phyloP scores from a whole-genome alignment of 768 basidiomycete species.

The Phaffia australis region DNA sequence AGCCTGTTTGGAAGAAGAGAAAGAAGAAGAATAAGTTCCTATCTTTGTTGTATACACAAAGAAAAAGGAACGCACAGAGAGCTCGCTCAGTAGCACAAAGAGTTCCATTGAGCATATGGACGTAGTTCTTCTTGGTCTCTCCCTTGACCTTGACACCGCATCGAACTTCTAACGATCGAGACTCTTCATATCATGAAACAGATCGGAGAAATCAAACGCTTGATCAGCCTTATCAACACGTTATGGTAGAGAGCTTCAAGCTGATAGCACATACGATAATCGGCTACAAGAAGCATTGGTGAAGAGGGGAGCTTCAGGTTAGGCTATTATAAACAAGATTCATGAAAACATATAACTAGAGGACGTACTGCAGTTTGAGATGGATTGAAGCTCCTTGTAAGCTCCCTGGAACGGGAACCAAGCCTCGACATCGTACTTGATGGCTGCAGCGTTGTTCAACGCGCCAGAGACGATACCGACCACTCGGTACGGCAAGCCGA shows the following conservation, averaged over 20 bases:
- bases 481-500: constrained; percentile 81
- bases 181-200: constrained; percentile 48
- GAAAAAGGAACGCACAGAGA: constrained; percentile 47
- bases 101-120: constrained; percentile 98
- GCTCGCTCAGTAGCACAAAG: constrained; percentile 95
- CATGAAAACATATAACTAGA: neutral
- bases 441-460: constrained; percentile 88
- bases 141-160: constrained; percentile 86
- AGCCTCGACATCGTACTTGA: constrained; percentile 95
- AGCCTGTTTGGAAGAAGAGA: constrained; percentile 36
- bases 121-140: constrained; percentile 81
- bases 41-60: neutral
- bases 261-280: constrained; percentile 67
- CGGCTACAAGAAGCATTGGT: constrained; percentile 40
- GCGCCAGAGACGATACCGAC: constrained; percentile 94
- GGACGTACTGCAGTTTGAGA: constrained; percentile 70
- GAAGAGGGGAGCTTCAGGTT: neutral
- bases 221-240: neutral
- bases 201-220: neutral
- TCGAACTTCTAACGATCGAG: constrained; percentile 79
- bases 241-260: neutral
- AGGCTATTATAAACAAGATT: neutral
- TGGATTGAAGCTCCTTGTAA: constrained; percentile 95
- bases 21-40: neutral
- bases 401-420: constrained; percentile 98